A percentile compares a stretch with the other conserved stretches of the same genome.
Evolutionary conservation across 148 eudicot species (phyloP).

Genomic region (Rhododendron griersonianum): DNA sequence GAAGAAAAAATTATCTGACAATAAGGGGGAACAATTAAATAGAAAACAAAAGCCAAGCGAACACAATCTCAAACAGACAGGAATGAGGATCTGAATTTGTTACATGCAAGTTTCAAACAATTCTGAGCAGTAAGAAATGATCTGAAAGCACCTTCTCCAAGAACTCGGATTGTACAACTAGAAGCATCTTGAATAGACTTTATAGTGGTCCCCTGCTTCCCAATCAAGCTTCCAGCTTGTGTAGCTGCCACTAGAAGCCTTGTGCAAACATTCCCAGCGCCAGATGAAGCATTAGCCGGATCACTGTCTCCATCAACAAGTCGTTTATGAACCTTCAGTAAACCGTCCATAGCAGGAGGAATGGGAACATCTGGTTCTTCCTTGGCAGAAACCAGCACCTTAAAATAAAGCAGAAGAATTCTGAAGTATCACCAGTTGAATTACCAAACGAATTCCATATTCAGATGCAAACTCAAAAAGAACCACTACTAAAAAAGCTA

Average conservation of each 20-base stretch:
- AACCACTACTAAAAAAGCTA: neutral
- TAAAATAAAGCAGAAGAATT: neutral
- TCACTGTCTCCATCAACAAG: slow-evolving; percentile 36
- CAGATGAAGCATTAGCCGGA: slow-evolving; percentile 21
- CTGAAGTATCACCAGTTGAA: neutral
- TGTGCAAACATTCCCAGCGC: slow-evolving; percentile 29
- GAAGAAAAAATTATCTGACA: neutral
- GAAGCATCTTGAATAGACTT: slow-evolving; percentile 55
- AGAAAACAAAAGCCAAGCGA: neutral
- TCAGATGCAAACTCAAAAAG: neutral
- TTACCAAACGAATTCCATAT: neutral
- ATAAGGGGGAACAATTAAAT: neutral
- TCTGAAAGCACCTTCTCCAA: slow-evolving; percentile 38
- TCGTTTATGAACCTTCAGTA: slow-evolving; percentile 42
- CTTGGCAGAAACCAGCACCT: slow-evolving; percentile 60
- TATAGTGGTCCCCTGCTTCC: slow-evolving; percentile 54
- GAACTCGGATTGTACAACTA: slow-evolving; percentile 39
- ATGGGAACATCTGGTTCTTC: slow-evolving; percentile 43
- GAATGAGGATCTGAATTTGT: neutral
- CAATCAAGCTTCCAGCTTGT: slow-evolving; percentile 57
- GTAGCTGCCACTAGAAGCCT: slow-evolving; percentile 47
- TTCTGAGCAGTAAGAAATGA: neutral
- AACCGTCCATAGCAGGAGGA: slow-evolving; percentile 52
- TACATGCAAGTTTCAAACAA: neutral
- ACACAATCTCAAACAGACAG: neutral